These are phyloP conservation scores for Dipteronia dyeriana DNA, from an alignment of 345 rosid genomes.

Conservation along the genomic window DNA sequence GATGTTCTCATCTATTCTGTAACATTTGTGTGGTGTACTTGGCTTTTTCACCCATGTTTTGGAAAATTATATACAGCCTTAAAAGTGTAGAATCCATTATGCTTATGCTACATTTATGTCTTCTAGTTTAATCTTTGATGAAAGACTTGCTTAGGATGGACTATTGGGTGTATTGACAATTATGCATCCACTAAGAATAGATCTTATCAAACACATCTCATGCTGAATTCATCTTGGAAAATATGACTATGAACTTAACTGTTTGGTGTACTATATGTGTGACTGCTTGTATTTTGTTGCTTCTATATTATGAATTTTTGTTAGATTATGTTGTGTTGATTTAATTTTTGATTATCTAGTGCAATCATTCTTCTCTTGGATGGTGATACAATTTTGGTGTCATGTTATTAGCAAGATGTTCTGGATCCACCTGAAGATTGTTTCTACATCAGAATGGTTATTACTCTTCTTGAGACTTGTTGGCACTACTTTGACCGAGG, in stretches of 20 bases:
- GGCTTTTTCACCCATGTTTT: background rate
- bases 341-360: background rate
- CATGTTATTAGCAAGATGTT: conserved; percentile 66
- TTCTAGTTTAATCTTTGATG: background rate
- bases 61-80: background rate
- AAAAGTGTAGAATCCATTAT: background rate
- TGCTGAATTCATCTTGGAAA: background rate
- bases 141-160: background rate
- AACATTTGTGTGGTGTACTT: background rate
- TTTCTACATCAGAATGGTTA: conserved; percentile 93
- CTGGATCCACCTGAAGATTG: conserved; percentile 97
- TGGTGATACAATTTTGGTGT: conserved; percentile 16
- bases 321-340: background rate
- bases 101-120: too few relatives aligned
- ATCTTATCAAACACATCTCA: background rate
- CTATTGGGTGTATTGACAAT: background rate
- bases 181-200: background rate
- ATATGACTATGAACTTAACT: background rate
- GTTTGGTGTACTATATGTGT: background rate
- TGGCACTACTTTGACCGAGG: conserved; percentile 99
- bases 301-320: background rate
- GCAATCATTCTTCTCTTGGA: conserved; percentile 11
- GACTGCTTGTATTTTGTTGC: background rate
- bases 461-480: conserved; percentile 91
- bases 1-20: conserved; percentile 4